Evolutionary conservation across 2,329 filamentous ascomycete genomes (phyloP).

Genomic region (Claviceps cyperi): DNA sequence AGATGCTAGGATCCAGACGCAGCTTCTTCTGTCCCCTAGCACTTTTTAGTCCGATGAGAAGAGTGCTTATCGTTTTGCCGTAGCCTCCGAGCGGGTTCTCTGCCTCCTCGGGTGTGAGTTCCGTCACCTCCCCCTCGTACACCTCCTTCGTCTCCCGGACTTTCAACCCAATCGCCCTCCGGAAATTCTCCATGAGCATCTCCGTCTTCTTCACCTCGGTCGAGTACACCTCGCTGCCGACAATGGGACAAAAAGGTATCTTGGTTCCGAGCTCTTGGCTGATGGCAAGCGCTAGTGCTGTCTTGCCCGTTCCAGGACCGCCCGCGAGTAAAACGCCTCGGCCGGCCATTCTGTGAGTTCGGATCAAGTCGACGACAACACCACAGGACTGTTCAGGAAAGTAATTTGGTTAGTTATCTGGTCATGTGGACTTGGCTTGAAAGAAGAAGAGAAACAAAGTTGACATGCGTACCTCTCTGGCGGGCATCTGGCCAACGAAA

Average conservation of each 20-base stretch:
- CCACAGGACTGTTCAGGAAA: constrained; percentile 59
- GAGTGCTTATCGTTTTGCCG: constrained; percentile 90
- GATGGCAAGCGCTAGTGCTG: constrained; percentile 84
- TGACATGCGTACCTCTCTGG: constrained; percentile 57
- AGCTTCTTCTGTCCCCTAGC: constrained; percentile 97
- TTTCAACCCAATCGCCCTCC: constrained; percentile 87
- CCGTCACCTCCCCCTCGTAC: constrained; percentile 96
- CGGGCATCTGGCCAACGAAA: constrained; percentile 78
- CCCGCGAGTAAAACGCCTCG: constrained; percentile 86
- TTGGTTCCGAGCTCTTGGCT: constrained; percentile 96
- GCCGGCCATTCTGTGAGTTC: constrained; percentile 93
- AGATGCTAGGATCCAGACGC: constrained; percentile 91
- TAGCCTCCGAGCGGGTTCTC: constrained; percentile 96
- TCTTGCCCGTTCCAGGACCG: constrained; percentile 93
- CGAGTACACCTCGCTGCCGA: constrained; percentile 95
- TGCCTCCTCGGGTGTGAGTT: constrained; percentile 92
- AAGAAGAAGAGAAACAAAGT: neutral
- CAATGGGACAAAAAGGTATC: constrained; percentile 96
- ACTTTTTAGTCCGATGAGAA: constrained; percentile 88
- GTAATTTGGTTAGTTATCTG: neutral
- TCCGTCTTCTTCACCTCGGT: constrained; percentile 99
- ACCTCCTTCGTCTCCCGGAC: constrained; percentile 98
- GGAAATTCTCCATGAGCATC: constrained; percentile 97
- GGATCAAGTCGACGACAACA: constrained; percentile 89
- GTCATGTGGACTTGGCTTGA: constrained; percentile 4